Conservation (phyloP, 495 filamentous ascomycete genomes). For the Tuber borchii region DNA sequence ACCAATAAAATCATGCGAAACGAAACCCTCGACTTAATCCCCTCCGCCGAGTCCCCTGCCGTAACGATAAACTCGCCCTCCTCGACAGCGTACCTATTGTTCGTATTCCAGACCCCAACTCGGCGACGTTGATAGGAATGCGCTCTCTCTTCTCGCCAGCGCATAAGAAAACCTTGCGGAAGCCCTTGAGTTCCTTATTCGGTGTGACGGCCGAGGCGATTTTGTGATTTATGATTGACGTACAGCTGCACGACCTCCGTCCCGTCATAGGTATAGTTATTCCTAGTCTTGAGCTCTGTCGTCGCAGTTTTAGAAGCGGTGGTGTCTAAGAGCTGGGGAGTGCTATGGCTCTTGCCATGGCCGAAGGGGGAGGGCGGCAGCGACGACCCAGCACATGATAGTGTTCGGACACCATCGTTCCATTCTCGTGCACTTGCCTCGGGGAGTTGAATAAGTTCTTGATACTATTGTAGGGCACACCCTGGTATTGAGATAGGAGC, state of each 20-base stretch:
- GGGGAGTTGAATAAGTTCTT: conserved; percentile 50
- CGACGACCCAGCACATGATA: conserved; percentile 59
- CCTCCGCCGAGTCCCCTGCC: conserved; percentile 46
- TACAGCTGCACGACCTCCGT: conserved; percentile 67
- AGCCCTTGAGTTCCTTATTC: conserved; percentile 61
- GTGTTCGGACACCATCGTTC: conserved; percentile 58
- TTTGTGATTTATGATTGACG: conserved; percentile 54
- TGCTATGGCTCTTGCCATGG: conserved; percentile 61
- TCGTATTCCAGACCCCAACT: conserved; percentile 56
- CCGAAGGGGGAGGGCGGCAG: conserved; percentile 60
- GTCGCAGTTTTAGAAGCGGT: conserved; percentile 49
- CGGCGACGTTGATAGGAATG: conserved; percentile 50
- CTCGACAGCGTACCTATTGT: conserved; percentile 64
- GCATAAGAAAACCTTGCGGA: conserved; percentile 58
- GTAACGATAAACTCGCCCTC: conserved; percentile 56
- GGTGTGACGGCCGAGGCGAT: conserved; percentile 59
- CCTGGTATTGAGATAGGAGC: conserved; percentile 55
- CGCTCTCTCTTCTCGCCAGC: conserved; percentile 56
- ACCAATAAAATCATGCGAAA: conserved; percentile 30
- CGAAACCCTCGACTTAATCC: conserved; percentile 19
- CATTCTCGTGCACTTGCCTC: conserved; percentile 50
- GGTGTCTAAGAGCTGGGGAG: conserved; percentile 53
- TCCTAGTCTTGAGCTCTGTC: conserved; percentile 54
- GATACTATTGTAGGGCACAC: conserved; percentile 62
- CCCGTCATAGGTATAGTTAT: conserved; percentile 52